Percentiles rank a stretch among this genome's conserved stretches.
Evolutionary conservation across 257 asterid species (phyloP).

Genomic region (Gardenia jasminoides): DNA sequence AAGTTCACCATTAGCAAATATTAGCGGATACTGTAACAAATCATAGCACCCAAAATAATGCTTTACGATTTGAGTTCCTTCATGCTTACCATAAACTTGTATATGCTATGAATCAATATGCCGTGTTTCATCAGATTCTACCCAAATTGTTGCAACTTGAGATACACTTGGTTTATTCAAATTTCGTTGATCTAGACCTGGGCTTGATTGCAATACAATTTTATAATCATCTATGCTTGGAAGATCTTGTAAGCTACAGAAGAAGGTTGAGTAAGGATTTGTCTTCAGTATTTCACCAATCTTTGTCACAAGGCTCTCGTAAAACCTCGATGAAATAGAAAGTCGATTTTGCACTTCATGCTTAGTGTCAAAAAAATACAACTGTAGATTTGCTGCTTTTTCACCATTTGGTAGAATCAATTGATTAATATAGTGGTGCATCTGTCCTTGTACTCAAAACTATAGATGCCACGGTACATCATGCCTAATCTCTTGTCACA

Average conservation of each 20-base stretch:
- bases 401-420: background rate
- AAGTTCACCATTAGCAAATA: background rate
- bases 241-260: background rate
- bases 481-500: background rate
- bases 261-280: background rate
- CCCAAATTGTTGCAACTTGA: background rate
- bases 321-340: background rate
- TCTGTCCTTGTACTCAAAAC: background rate
- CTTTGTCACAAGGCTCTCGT: too few species aligned
- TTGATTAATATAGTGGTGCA: background rate
- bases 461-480: background rate
- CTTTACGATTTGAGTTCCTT: background rate
- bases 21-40: background rate
- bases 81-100: background rate
- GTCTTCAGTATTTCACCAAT: background rate
- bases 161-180: background rate
- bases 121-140: background rate
- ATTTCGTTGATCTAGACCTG: background rate
- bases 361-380: background rate
- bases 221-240: background rate
- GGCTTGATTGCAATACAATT: background rate
- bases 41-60: background rate
- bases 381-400: background rate
- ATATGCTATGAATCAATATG: background rate
- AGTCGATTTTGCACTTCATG: background rate